Evolutionary conservation across 805 yeast genomes (phyloP).

Genomic region (Candida vartiovaarae): DNA sequence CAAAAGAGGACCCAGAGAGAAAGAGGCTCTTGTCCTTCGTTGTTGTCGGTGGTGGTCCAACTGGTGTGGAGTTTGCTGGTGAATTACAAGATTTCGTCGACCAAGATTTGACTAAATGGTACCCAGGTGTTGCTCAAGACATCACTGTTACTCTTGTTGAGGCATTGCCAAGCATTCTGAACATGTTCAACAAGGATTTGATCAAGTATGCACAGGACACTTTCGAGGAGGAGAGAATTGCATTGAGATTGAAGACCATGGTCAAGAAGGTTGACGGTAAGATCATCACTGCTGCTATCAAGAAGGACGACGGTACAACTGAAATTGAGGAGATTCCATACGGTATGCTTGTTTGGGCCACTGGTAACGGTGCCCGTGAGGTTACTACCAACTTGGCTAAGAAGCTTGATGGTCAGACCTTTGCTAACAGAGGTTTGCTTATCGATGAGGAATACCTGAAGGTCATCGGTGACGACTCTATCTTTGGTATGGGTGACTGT

Average conservation of each 20-base stretch:
- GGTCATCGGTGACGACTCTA: constrained; percentile 68
- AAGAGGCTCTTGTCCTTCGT: constrained; percentile 79
- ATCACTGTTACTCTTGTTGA: constrained; percentile 81
- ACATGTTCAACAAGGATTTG: constrained; percentile 61
- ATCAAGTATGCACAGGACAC: constrained; percentile 76
- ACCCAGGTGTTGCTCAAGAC: constrained; percentile 79
- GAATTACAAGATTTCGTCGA: constrained; percentile 91
- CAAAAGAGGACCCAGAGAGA: constrained; percentile 68
- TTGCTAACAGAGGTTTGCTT: constrained; percentile 85
- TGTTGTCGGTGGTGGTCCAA: constrained; percentile 98
- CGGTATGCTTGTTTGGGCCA: constrained; percentile 95
- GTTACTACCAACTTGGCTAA: constrained; percentile 60
- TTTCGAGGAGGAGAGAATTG: constrained; percentile 60
- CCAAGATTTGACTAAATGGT: constrained; percentile 84
- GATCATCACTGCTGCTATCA: constrained; percentile 62
- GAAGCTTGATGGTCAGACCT: constrained; percentile 67
- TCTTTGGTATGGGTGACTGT: constrained; percentile 93
- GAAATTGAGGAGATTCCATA: constrained; percentile 64
- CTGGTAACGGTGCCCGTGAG: constrained; percentile 89
- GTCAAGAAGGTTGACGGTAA: constrained; percentile 76
- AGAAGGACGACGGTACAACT: constrained; percentile 57
- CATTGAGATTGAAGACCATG: constrained; percentile 77
- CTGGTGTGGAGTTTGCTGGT: constrained; percentile 97
- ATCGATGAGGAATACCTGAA: constrained; percentile 70
- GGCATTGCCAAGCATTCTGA: constrained; percentile 84